Evolutionary conservation across 768 basidiomycete genomes (phyloP).

Genomic region (Phanerodontia chrysosporium): DNA sequence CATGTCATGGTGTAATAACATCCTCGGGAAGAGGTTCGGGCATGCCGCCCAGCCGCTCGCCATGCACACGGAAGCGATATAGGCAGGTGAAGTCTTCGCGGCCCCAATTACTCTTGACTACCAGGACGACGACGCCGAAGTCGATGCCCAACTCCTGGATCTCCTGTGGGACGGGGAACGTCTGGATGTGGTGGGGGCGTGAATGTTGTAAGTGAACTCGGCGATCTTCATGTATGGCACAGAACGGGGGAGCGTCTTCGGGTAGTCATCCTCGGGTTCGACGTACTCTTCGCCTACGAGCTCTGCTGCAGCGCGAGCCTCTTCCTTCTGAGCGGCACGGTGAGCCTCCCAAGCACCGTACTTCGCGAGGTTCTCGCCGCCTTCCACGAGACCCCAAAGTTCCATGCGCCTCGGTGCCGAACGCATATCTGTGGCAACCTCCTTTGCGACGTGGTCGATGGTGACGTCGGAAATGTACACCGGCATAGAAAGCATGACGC

Average conservation of each 20-base stretch:
- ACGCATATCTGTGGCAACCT: slow-evolving; percentile 76
- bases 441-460: slow-evolving; percentile 82
- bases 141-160: slow-evolving; percentile 71
- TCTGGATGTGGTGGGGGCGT: slow-evolving; percentile 40
- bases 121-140: slow-evolving; percentile 79
- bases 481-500: slow-evolving; percentile 68
- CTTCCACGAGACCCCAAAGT: slow-evolving; percentile 88
- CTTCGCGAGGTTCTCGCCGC: slow-evolving; percentile 62
- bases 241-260: slow-evolving; percentile 25
- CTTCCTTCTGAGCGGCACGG: slow-evolving; percentile 29
- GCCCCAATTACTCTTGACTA: slow-evolving; percentile 87
- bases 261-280: slow-evolving; percentile 20
- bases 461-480: slow-evolving; percentile 64
- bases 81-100: slow-evolving; percentile 79
- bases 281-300: slow-evolving; percentile 8
- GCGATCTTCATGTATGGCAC: slow-evolving; percentile 39
- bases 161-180: slow-evolving; percentile 46
- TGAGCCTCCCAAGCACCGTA: slow-evolving; percentile 51
- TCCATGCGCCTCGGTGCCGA: slow-evolving; percentile 86
- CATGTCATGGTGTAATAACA: not conserved
- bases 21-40: slow-evolving; percentile 31
- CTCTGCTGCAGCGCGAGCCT: slow-evolving; percentile 19
- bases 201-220: slow-evolving; percentile 43
- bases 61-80: slow-evolving; percentile 82
- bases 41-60: slow-evolving; percentile 44